Evolutionary conservation across 768 basidiomycete species (phyloP), one percentile per base, ranked within the genome.

Genomic region (Termitomyces sp.): DNA sequence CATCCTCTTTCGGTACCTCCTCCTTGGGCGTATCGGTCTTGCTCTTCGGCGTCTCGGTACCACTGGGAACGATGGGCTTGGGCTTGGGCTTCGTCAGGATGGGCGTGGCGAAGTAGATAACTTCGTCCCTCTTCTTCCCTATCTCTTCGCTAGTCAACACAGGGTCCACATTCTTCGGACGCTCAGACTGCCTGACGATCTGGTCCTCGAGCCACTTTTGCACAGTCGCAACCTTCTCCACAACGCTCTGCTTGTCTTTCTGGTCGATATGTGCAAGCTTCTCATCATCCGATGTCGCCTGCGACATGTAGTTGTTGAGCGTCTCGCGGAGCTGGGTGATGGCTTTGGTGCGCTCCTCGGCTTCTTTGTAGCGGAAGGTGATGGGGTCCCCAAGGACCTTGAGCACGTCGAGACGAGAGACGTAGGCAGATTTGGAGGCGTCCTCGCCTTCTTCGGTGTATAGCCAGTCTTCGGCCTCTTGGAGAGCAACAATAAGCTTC

Each of bases 381-480:
- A 98, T 85, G 48, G 90, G 91, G 78, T 94, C 92, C 30, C 94
- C 94, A 62, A 94, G 78, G 46, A 74, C 81, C 73, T 95, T 93
- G 71, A 97, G 86, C 3, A 78, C 76, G 62, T 94, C 91, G 59
- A 98, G 84, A 55, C 88, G 87, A 35, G 79, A 63, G 64, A 93
- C 87, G 74, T 99, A 98, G n/a, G 88, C 90, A 0, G 93, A 96
- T 75, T 98, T 99, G 68, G 83, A 84, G 38, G 96, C 92, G 58
- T 98, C 94, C 75, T 98, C 96, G 64, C 81, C 95, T 84, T 98
- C 97, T 61, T 98, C 95, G 38, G 86, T 83, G 85, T 98, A 98
- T 32, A 99, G 81, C 96, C 96, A 99, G 69, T 96, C 92, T 71
- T 98, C 95, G 6, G 93, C 86, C 61, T 87, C 87, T 57, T 81